Evolutionary conservation across 176 grass and related monocot genomes (phyloP), one percentile per base, ranked within the genome.

Genomic region (Oryza australiensis): DNA sequence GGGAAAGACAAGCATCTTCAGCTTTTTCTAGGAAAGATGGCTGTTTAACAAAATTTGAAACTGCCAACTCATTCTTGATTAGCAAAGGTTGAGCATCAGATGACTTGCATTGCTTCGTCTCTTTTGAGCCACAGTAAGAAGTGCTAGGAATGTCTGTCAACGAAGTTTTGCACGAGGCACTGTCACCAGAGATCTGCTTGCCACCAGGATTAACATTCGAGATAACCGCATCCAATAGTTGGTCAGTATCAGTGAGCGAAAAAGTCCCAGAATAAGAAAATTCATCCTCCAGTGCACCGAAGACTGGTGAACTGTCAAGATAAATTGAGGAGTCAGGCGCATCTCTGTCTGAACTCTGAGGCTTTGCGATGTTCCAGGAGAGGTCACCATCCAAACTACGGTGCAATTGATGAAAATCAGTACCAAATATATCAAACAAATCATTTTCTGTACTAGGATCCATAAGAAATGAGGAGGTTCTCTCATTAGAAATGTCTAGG

Each of bases 221-320:
- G 70, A 94, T 80, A 72, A 94, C 85, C 1, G 93, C 93, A 85
- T 94, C 93, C 85, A 94, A 80, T 74, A 94, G 78, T 86, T 94
- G 93, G 74, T 94, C 93, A 8, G 73, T 83, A 42, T 84, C 82
- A 81, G 89, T 82, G 74, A 80, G 40, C 41, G 93, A 87, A 59
- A 94, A 90, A 37, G 88, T 76, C 43, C 78, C 93, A 65, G 87
- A 92, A 86, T 82, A 84, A 28, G 89, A 73, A 23, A 88, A 87
- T 59, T 88, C 84, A 0, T 92, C 85, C 11, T 85, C 81, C 55
- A 72, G 49, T 38, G 82, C 64, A 62, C 73, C 71, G 59, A 83
- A 86, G 27, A 79, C 74, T 73, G 87, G 65, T 73, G 77, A 42
- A 74, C 48, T 66, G 83, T 83, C 82, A 34, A 57, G 48, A 75